Percentiles rank a stretch among this genome's conserved stretches.
These are phyloP conservation scores for Rhynchosporium secalis DNA, from an alignment of 2,329 filamentous ascomycete genomes.

Conservation along the genomic window DNA sequence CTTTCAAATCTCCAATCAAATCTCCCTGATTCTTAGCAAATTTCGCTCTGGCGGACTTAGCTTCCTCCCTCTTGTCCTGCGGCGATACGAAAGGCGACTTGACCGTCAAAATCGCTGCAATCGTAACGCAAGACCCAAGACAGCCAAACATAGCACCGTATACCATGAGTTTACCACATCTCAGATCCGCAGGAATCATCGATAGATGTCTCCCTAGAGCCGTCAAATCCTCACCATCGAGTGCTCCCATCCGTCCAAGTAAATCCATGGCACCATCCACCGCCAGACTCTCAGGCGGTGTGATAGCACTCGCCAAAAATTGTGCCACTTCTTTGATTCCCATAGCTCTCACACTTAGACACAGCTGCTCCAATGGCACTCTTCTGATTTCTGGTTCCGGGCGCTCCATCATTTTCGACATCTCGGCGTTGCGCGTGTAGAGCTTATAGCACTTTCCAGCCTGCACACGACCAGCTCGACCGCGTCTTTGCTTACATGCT, in stretches of 20 bases:
- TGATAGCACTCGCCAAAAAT: slow-evolving; percentile 85
- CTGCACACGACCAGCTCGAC: slow-evolving; percentile 89
- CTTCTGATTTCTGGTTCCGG: slow-evolving; percentile 92
- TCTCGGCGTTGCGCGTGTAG: slow-evolving; percentile 82
- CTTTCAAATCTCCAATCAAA: slow-evolving; percentile 80
- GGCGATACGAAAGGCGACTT: slow-evolving; percentile 85
- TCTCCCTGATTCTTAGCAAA: slow-evolving; percentile 84
- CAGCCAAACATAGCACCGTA: slow-evolving; percentile 94
- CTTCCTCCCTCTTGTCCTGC: slow-evolving; percentile 77
- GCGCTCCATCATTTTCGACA: slow-evolving; percentile 76
- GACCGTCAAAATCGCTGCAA: slow-evolving; percentile 89
- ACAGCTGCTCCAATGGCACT: slow-evolving; percentile 91
- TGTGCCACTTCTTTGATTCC: slow-evolving; percentile 76
- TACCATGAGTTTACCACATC: slow-evolving; percentile 92
- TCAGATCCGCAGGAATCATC: slow-evolving; percentile 89
- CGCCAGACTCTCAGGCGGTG: slow-evolving; percentile 80
- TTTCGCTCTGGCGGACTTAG: slow-evolving; percentile 70
- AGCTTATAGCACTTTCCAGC: slow-evolving; percentile 94
- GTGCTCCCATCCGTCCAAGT: slow-evolving; percentile 80
- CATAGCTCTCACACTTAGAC: slow-evolving; percentile 93
- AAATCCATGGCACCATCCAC: slow-evolving; percentile 82
- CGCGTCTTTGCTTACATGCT: slow-evolving; percentile 90
- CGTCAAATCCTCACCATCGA: slow-evolving; percentile 83
- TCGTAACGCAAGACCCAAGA: slow-evolving; percentile 82
- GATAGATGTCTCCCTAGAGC: slow-evolving; percentile 91